phyloP scores from a whole-genome alignment of 768 basidiomycete species.

The Hericium coralloides region DNA sequence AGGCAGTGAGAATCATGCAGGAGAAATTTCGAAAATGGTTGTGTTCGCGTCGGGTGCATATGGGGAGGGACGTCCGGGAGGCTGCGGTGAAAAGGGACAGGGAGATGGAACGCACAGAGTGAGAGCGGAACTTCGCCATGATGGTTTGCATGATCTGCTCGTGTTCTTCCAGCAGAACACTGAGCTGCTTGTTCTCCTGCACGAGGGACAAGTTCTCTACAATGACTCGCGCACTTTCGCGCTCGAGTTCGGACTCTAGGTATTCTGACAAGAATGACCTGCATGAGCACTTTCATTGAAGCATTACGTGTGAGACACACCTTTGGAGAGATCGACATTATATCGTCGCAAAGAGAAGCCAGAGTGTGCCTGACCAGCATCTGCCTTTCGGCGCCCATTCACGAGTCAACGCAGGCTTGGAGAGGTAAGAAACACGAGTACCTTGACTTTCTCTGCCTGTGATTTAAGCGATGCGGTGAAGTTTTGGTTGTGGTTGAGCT shows the following conservation, averaged over 20 bases:
- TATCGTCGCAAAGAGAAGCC: constrained; percentile 33
- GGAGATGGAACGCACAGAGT: constrained; percentile 54
- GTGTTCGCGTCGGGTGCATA: too few relatives aligned
- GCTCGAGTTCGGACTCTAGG: constrained; percentile 90
- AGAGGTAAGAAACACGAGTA: constrained; percentile 10
- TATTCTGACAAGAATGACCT: constrained; percentile 45
- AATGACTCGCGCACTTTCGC: constrained; percentile 79
- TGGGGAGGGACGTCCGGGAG: background rate
- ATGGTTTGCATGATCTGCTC: constrained; percentile 91
- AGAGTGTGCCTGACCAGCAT: constrained; percentile 21
- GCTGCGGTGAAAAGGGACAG: constrained; percentile 2
- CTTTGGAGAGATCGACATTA: constrained; percentile 37
- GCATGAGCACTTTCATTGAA: background rate
- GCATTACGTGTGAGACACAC: constrained; percentile 12
- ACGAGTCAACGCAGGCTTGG: background rate
- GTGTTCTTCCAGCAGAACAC: constrained; percentile 84
- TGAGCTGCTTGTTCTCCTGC: constrained; percentile 94
- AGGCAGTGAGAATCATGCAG: background rate
- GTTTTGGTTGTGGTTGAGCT: constrained; percentile 35
- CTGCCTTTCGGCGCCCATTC: constrained; percentile 4
- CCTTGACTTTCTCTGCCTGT: constrained; percentile 36
- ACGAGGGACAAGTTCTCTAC: constrained; percentile 89
- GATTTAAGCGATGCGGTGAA: constrained; percentile 32
- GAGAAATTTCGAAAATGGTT: too few relatives aligned
- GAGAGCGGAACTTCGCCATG: constrained; percentile 91